Evolutionary conservation across 2,329 filamentous ascomycete genomes (phyloP), one percentile per base, ranked within the genome.

Genomic region (Scedosporium minutisporum): DNA sequence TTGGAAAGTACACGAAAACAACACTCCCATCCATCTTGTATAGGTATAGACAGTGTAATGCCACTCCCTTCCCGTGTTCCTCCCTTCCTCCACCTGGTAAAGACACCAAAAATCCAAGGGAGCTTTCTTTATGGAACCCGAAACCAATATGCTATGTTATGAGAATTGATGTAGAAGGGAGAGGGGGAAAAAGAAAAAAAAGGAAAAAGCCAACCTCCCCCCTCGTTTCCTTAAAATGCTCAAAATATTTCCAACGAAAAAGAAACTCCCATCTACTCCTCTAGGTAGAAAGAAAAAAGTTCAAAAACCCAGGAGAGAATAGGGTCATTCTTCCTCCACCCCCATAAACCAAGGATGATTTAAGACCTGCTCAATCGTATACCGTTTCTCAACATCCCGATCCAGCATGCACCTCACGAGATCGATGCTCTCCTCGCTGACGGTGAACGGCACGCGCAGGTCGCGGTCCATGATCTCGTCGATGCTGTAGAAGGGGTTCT

Each of bases 381-480:
- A 87, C 63, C 95, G 82, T 70, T 88, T 82, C 67, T 88, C 85
- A 9, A 97, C 90, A 72, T 97, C 89, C 46, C 95, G 87, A 73
- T 97, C 87, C 29, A 99, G 85, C 95, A 99, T 97, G 71, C 87
- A 82, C 51, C 91, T 86, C 65, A 99, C 89, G 61, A 99, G 80
- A 69, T 97, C 89, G 67, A 99, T 96, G 74, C 92, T 96, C 67
- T 93, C 89, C 66, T 97, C 92, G 73, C 91, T 92, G 78, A 93
- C 86, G 41, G 89, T 84, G 73, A 90, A 97, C 0, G 95, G 95
- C 29, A 99, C 88, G 58, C 95, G 86, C 64, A 99, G 80, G 69
- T 97, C 93, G 70, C 93, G 93, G 73, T 99, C 95, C 85, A 97
- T 96, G 71, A 99, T 99, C 79, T 99, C 95, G 74, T 99, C 95